phyloP scores from a whole-genome alignment of 2,329 filamentous ascomycete genomes.

The Cadophora luteo-olivacea region DNA sequence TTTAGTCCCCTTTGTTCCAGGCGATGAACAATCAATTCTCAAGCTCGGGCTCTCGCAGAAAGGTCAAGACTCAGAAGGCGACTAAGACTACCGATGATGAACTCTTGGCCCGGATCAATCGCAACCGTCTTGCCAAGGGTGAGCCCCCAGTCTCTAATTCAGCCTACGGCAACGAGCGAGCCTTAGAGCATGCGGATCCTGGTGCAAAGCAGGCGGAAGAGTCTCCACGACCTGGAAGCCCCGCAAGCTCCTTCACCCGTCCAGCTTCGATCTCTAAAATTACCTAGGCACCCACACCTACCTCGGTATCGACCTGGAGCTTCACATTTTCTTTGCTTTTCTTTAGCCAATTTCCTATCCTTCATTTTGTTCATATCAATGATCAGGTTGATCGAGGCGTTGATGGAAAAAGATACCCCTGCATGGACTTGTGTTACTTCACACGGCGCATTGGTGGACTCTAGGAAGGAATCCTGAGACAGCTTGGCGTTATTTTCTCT shows the following conservation, averaged over 20 bases:
- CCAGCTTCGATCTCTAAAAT: background rate
- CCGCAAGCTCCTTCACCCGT: background rate
- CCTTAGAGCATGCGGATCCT: background rate
- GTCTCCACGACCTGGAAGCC: too few species aligned
- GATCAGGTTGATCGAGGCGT: background rate
- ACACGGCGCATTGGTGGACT: background rate
- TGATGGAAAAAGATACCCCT: slow-evolving; percentile 9
- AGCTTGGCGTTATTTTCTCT: background rate
- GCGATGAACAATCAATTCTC: slow-evolving; percentile 12
- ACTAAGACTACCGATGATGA: background rate
- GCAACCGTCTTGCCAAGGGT: background rate
- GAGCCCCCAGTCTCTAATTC: background rate
- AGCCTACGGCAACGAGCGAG: background rate
- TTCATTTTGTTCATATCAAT: background rate
- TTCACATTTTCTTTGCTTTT: background rate
- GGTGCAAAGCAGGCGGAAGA: too few species aligned
- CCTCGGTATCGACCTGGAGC: background rate
- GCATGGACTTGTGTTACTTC: background rate
- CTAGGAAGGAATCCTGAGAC: background rate
- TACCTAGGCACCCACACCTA: background rate
- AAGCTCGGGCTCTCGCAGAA: too few species aligned
- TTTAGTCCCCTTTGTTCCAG: background rate
- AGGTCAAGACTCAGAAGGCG: background rate
- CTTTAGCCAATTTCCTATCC: background rate
- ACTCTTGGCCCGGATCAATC: slow-evolving; percentile 2